Base-by-base conservation (phyloP, 495 filamentous ascomycete species). In the Penicillium dipodomyicola region DNA sequence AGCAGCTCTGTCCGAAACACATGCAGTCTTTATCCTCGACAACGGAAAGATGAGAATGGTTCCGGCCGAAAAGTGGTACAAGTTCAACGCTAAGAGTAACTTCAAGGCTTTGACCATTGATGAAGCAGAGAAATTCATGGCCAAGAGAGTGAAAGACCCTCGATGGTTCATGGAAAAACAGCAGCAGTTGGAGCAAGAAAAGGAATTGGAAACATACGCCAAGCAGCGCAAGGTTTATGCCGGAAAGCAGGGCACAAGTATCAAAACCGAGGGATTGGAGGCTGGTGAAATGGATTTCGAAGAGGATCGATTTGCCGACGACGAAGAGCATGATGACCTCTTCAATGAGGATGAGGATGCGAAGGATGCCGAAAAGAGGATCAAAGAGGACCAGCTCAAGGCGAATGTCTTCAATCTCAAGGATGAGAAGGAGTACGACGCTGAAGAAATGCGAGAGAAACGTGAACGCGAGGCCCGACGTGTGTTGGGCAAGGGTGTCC, bases 61-160 rank as follows among this genome's bases (percentile, higher is more conserved):
- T 20, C 95, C 95, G 0, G 71, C 96, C 10, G 91, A 97, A 62
- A 94, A 96, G 64, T 97, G 88, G 87, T 98, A 98, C 75, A 89
- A 87, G 51, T 97, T 98, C 64, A 88, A 76, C 20, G 81, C 86
- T 52, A 96, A 92, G 69, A 88, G 86, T 44, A 84, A 88, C 48
- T 92, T 95, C 72, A 90, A 91, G 70, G 81, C 82, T 2, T 75
- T 92, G 68, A 87, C 84, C 0, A 85, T 90, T 17, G 92, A 96
- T 54, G 90, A 95, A 60, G 92, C 90, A 0, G 92, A 97, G 68
- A 86, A 83, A 49, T 78, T 83, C 35, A 89, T 93, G 87, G 80
- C 82, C 27, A 87, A 87, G 73, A 87, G 86, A 60, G 74, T 80
- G 23, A 87, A 84, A 65, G 82, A 86, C 56, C 84, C 87, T 33